Evolutionary conservation across 2,329 filamentous ascomycete species (phyloP).

Genomic region (Arthroderma sp.): DNA sequence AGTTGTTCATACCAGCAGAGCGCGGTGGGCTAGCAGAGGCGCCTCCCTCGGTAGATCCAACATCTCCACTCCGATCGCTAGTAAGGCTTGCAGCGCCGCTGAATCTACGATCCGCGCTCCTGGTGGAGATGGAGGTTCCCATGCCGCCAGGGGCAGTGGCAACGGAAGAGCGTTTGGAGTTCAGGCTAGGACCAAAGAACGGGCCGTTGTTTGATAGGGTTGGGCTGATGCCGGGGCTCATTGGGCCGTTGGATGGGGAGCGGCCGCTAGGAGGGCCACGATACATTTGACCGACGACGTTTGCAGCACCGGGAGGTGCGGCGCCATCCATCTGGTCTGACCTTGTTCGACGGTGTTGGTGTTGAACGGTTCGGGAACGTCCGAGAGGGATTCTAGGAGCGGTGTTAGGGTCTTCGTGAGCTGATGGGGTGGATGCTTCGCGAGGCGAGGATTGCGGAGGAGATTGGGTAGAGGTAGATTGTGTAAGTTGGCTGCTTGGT

Average conservation of each 20-base stretch:
- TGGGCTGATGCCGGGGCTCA: conserved; percentile 42
- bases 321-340: conserved; percentile 36
- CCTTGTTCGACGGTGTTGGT: conserved; percentile 40
- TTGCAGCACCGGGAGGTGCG: conserved; percentile 41
- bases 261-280: conserved; percentile 40
- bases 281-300: conserved; percentile 82
- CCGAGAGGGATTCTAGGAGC: conserved; percentile 38
- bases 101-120: conserved; percentile 37
- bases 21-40: conserved; percentile 43
- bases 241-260: conserved; percentile 41
- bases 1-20: conserved; percentile 57
- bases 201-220: conserved; percentile 34
- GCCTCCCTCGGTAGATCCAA: conserved; percentile 31
- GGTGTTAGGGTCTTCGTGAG: conserved; percentile 37
- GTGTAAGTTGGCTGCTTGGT: conserved; percentile 33
- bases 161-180: conserved; percentile 33
- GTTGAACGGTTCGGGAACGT: conserved; percentile 33
- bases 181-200: conserved; percentile 38
- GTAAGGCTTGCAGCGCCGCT: conserved; percentile 56
- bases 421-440: conserved; percentile 21
- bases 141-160: conserved; percentile 30
- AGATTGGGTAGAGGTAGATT: conserved; percentile 13
- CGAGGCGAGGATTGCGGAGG: conserved; percentile 5
- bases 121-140: conserved; percentile 40
- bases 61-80: conserved; percentile 38